Conservation (phyloP, 495 filamentous ascomycete genomes). For the Usnea hakonensis region DNA sequence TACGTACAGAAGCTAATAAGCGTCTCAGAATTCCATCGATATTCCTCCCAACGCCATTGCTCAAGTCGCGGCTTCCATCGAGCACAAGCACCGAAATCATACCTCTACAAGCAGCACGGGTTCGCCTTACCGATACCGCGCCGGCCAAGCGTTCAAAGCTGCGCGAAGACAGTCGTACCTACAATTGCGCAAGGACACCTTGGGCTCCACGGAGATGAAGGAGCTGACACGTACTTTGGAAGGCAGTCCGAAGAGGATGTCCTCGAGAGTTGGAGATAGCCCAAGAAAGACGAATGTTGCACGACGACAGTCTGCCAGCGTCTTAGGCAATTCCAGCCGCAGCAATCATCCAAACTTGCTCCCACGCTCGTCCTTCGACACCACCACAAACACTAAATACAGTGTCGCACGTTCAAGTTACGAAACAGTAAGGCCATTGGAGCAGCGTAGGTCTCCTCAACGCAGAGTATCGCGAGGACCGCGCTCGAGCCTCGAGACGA, state of each 20-base stretch:
- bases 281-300: conserved; percentile 5
- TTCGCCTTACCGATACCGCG: conserved; percentile 19
- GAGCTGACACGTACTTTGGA: conserved; percentile 19
- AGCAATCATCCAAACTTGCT: neutral
- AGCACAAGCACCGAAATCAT: conserved; percentile 34
- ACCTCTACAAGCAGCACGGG: conserved; percentile 11
- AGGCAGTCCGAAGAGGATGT: conserved; percentile 17
- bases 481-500: conserved; percentile 12
- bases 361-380: conserved; percentile 13
- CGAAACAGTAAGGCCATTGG: conserved; percentile 2
- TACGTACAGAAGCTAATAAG: conserved; percentile 16
- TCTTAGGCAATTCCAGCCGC: neutral
- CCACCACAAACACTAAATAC: conserved; percentile 6
- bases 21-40: conserved; percentile 46
- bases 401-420: conserved; percentile 8
- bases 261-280: neutral
- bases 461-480: conserved; percentile 4
- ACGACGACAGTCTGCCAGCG: conserved; percentile 17
- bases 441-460: neutral
- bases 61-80: conserved; percentile 49
- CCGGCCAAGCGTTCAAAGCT: conserved; percentile 25
- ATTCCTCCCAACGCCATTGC: conserved; percentile 52
- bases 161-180: conserved; percentile 21
- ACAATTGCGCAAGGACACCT: conserved; percentile 12
- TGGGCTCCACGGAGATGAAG: conserved; percentile 16